Base-by-base conservation (phyloP, 2,329 filamentous ascomycete species). In the Paecilomyces sp. region DNA sequence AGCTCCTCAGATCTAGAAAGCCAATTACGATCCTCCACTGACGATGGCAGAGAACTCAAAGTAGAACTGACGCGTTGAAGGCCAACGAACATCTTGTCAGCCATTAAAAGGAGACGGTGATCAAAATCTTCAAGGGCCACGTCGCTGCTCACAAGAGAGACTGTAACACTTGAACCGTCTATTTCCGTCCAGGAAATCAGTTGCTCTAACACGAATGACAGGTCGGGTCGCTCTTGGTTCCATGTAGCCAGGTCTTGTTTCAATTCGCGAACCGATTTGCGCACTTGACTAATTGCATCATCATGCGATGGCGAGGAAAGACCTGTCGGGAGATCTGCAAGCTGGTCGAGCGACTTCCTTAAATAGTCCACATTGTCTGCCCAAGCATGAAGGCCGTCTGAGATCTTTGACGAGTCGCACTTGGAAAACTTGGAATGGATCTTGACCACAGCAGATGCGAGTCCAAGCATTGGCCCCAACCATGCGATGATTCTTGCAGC, bases 31-130 rank as follows among this genome's bases (percentile, higher is more conserved):
- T 88, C 85, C 34, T 90, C 86, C 1, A 79, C 78, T 1, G 87
- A 84, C 3, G 74, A 70, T 1, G 88, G 86, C 1, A 87, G 75
- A 3, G 79, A 77, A 11, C 78, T 74, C 8, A 85, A 76, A 2
- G 80, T 76, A 61, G 83, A 84, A 60, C 85, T 83, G 54, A 89
- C 82, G 63, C 87, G 85, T 72, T 97, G 91, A 55, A 96, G 82
- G 0, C 89, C 88, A 36, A 93, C 88, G 1, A 97, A 85, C 30
- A 93, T 83, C 56, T 85, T 84, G 72, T 96, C 90, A 54, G 88
- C 84, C n/a, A 89, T 79, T 1, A 75, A 82, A 41, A 90, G 83
- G 1, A 91, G 73, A 3, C 81, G 77, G 13, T 81, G 75, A 51
- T 86, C 83, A 53, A 92, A 82, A 0, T 75, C 70, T 18, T 80